Evolutionary conservation across 1,284 basidiomycete species (phyloP).

Genomic region (Melanopsichium pennsylvanicum): DNA sequence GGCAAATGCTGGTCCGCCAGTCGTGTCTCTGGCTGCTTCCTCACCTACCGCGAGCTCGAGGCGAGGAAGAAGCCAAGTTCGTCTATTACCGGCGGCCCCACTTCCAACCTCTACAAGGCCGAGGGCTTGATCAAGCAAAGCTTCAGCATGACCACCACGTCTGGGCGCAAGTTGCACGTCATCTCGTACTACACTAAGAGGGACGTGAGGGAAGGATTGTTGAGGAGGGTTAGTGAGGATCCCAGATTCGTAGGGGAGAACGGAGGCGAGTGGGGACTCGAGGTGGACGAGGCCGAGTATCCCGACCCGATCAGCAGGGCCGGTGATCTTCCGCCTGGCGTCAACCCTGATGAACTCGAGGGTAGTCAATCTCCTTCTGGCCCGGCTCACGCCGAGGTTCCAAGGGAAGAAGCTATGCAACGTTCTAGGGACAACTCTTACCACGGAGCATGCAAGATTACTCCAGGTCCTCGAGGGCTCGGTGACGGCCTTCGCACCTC

Average conservation of each 20-base stretch:
- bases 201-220: conserved; percentile 54
- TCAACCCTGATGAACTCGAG: conserved; percentile 31
- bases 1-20: conserved; percentile 69
- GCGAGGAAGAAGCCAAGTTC: conserved; percentile 58
- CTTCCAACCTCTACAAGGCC: conserved; percentile 62
- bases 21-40: conserved; percentile 68
- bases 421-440: conserved; percentile 7
- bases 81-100: conserved; percentile 48
- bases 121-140: conserved; percentile 66
- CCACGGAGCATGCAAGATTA: conserved; percentile 10
- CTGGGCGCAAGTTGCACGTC: conserved; percentile 63
- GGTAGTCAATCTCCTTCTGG: conserved; percentile 33
- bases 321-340: conserved; percentile 32
- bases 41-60: conserved; percentile 67
- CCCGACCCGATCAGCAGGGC: conserved; percentile 50
- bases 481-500: conserved; percentile 4
- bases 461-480: conserved; percentile 2
- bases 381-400: conserved; percentile 12
- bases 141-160: conserved; percentile 64
- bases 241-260: conserved; percentile 57
- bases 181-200: conserved; percentile 64
- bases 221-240: conserved; percentile 62
- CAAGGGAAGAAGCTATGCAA: background rate
- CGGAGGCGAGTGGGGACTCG: conserved; percentile 58
- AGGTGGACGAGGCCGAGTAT: conserved; percentile 54